Conservation (phyloP, 139 green algal genomes). For the Coelastrella sp. region DNA sequence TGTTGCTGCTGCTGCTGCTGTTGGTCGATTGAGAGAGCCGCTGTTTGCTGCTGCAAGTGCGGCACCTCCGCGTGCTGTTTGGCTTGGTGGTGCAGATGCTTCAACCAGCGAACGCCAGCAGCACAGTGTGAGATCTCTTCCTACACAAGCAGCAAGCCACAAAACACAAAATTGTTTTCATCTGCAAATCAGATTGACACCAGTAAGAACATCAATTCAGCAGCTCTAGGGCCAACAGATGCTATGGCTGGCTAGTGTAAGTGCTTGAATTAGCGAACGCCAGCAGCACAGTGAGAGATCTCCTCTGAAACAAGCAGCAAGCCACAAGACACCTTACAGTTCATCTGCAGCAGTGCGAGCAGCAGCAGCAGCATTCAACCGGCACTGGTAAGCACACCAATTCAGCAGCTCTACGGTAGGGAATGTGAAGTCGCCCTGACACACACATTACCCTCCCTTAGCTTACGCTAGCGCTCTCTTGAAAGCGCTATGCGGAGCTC, state of each 20-base stretch:
- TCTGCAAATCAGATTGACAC: not conserved
- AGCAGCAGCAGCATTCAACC: too few relatives aligned
- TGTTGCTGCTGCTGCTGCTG: slow-evolving; percentile 21
- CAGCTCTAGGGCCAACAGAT: too few relatives aligned
- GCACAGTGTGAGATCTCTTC: slow-evolving; percentile 95
- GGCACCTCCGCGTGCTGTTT: not conserved
- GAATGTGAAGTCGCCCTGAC: too few relatives aligned
- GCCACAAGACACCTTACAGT: not conserved
- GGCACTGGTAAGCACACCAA: too few relatives aligned
- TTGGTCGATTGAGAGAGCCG: not conserved
- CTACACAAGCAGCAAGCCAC: slow-evolving; percentile 39
- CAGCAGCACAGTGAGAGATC: slow-evolving; percentile 91
- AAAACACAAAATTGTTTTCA: not conserved
- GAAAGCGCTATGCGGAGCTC: too few relatives aligned
- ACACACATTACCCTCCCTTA: too few relatives aligned
- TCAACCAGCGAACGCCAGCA: slow-evolving; percentile 89
- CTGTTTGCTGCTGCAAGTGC: not conserved
- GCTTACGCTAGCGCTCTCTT: too few relatives aligned
- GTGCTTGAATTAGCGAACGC: too few relatives aligned
- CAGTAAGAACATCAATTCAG: too few relatives aligned
- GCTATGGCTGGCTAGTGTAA: too few relatives aligned
- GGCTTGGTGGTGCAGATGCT: slow-evolving; percentile 70
- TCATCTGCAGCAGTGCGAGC: too few relatives aligned
- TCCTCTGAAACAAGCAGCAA: slow-evolving; percentile 77
- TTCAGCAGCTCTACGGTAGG: too few relatives aligned